phyloP scores from a whole-genome alignment of 2,329 filamentous ascomycete species.

The Ustilaginoidea virens region DNA sequence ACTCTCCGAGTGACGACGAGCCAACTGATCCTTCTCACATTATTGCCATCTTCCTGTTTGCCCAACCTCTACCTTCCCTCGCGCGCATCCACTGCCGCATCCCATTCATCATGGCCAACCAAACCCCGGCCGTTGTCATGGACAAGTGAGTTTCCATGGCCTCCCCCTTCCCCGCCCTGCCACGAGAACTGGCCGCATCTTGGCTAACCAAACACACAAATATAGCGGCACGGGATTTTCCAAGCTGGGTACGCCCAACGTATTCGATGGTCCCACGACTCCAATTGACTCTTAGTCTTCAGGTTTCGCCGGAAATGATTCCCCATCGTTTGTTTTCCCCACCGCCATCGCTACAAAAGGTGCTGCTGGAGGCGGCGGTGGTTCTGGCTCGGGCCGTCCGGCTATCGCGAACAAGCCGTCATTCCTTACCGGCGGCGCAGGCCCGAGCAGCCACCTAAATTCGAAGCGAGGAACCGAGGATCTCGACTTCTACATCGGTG shows the following conservation, averaged over 20 bases:
- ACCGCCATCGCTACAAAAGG: conserved; percentile 96
- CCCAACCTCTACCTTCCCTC: conserved; percentile 2
- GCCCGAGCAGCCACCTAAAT: conserved; percentile 58
- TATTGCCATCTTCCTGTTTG: background rate
- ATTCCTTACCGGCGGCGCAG: conserved; percentile 82
- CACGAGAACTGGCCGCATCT: conserved; percentile 11
- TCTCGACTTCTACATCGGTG: conserved; percentile 96
- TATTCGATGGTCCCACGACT: background rate
- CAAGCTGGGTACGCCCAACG: conserved; percentile 64
- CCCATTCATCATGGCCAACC: conserved; percentile 61
- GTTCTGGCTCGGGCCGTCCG: conserved; percentile 75
- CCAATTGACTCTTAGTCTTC: conserved; percentile 12
- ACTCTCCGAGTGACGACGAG: conserved; percentile 6
- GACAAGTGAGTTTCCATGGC: conserved; percentile 87
- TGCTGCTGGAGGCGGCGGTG: conserved; percentile 50
- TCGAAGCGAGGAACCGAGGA: conserved; percentile 94
- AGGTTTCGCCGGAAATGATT: conserved; percentile 99
- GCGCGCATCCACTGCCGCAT: conserved; percentile 11
- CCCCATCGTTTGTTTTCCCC: conserved; percentile 96
- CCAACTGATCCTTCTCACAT: conserved; percentile 2
- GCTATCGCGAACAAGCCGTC: conserved; percentile 89
- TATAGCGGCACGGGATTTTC: conserved; percentile 96
- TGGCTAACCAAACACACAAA: conserved; percentile 21
- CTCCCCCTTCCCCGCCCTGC: conserved; percentile 15
- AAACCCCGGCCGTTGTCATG: conserved; percentile 99